phyloP scores from a whole-genome alignment of 2,329 filamentous ascomycete genomes.

The Penicillium nordicum region DNA sequence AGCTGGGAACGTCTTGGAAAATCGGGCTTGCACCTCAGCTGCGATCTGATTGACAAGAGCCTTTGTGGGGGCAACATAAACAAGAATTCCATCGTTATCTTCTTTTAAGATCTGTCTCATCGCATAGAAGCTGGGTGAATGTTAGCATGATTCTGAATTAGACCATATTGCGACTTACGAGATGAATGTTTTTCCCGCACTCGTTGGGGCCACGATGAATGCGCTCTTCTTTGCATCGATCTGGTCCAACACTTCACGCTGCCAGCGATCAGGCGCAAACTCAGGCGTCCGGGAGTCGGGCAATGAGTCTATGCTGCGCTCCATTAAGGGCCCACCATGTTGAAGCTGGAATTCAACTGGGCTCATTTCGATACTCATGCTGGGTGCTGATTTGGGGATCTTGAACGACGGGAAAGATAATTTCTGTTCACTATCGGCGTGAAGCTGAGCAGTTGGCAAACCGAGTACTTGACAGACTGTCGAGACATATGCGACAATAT shows the following conservation, averaged over 20 bases:
- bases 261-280: conserved; percentile 75
- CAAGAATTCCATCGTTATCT: conserved; percentile 66
- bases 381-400: conserved; percentile 8
- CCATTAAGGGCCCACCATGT: conserved; percentile 69
- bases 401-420: conserved; percentile 24
- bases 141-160: neutral
- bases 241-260: conserved; percentile 67
- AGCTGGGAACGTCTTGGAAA: conserved; percentile 60
- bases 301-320: conserved; percentile 67
- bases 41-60: conserved; percentile 81
- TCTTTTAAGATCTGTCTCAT: conserved; percentile 71
- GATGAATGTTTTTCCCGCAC: conserved; percentile 81
- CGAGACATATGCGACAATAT: conserved; percentile 37
- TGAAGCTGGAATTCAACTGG: conserved; percentile 63
- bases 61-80: conserved; percentile 79
- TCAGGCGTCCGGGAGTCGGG: conserved; percentile 62
- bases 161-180: conserved; percentile 21
- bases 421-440: conserved; percentile 5
- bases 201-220: conserved; percentile 74
- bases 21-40: conserved; percentile 71
- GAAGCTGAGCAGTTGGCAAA: conserved; percentile 27
- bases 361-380: conserved; percentile 38
- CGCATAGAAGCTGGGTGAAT: conserved; percentile 61
- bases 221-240: conserved; percentile 68
- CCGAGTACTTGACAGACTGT: conserved; percentile 31